These are phyloP conservation scores for Diaporthe citrichinensis DNA, from an alignment of 2,329 filamentous ascomycete species.

Conservation along the genomic window DNA sequence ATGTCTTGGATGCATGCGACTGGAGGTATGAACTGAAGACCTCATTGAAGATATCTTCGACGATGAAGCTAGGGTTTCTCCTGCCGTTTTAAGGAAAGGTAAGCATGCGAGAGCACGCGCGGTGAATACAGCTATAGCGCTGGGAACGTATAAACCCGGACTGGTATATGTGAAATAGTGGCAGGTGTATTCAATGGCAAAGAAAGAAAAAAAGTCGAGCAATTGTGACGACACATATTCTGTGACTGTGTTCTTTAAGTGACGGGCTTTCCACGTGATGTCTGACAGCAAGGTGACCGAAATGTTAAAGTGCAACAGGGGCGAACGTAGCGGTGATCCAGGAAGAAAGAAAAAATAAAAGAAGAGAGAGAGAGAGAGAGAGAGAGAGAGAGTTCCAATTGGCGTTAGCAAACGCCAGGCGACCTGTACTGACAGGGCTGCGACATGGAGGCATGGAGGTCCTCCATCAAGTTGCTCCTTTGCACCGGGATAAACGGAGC, in stretches of 20 bases:
- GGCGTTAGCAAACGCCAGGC: not conserved
- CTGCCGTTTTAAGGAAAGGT: not conserved
- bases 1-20: not conserved
- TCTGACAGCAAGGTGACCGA: not conserved
- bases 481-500: not conserved
- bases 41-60: not conserved
- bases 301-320: not conserved
- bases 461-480: not conserved
- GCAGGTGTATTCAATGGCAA: not conserved
- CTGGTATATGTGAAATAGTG: conserved; percentile 16
- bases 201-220: not conserved
- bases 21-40: not conserved
- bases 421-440: not conserved
- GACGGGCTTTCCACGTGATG: not conserved
- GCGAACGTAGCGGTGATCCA: conserved; percentile 9
- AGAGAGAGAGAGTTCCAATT: not conserved
- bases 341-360: too few species aligned
- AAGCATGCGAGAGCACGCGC: not conserved
- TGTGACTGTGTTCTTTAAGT: not conserved
- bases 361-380: too few species aligned
- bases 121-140: not conserved
- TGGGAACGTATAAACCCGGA: conserved; percentile 2
- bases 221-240: conserved; percentile 7
- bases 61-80: not conserved
- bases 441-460: too few species aligned